A percentile compares a stretch with the other conserved stretches of the same genome.
phyloP scores from a whole-genome alignment of 768 basidiomycete genomes.

The Auriscalpium orientale region DNA sequence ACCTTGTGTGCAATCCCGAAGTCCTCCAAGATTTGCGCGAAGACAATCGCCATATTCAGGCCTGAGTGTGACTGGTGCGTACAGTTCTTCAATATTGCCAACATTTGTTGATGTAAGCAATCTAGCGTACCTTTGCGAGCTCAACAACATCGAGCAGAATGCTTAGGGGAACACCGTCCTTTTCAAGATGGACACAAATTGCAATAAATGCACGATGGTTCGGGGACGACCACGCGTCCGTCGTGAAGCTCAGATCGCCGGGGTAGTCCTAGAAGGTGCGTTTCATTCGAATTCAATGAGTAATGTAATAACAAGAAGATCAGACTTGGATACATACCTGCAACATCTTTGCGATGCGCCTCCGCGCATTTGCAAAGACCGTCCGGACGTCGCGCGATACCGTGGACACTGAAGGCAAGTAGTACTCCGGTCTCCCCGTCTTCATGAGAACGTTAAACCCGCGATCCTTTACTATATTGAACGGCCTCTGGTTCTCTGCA shows the following conservation, averaged over 20 bases:
- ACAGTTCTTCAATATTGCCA: not conserved
- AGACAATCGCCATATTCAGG: constrained; percentile 18
- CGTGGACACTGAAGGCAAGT: constrained; percentile 24
- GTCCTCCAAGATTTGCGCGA: constrained; percentile 19
- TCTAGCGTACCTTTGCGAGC: not conserved
- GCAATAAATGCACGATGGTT: not conserved
- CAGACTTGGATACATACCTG: not conserved
- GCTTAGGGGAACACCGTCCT: too few relatives aligned
- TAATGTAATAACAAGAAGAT: not conserved
- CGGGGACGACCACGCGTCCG: not conserved
- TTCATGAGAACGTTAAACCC: constrained; percentile 4
- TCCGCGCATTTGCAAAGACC: constrained; percentile 17
- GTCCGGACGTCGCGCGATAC: constrained; percentile 24
- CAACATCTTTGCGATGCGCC: constrained; percentile 17
- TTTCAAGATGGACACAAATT: not conserved
- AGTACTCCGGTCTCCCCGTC: constrained; percentile 23
- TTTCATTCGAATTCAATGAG: not conserved
- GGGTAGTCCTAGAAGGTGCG: not conserved
- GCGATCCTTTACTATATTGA: not conserved
- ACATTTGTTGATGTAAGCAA: not conserved
- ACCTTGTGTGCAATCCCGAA: constrained; percentile 26
- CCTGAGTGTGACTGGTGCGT: constrained; percentile 22
- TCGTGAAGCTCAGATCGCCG: not conserved
- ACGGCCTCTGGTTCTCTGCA: not conserved
- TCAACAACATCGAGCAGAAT: too few relatives aligned